Evolutionary conservation across 139 green algal species (phyloP).

Genomic region (Limnomonas spitsbergensis): DNA sequence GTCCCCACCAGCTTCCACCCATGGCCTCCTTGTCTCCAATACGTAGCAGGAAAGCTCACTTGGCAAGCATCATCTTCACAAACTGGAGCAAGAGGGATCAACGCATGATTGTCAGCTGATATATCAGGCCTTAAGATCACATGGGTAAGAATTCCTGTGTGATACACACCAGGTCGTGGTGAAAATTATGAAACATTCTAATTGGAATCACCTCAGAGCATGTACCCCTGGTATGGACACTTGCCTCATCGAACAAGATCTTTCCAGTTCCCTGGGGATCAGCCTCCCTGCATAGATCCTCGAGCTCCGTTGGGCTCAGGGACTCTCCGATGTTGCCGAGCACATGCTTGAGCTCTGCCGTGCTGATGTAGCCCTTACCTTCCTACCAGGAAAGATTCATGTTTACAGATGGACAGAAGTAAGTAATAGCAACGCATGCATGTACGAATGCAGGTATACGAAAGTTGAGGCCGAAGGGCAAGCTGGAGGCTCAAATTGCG

Average conservation of each 20-base stretch:
- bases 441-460: neutral
- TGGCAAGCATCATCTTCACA: conserved; percentile 1
- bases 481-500: no score
- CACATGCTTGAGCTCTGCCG: conserved; percentile 69
- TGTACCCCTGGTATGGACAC: neutral
- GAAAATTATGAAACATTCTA: no score
- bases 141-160: no score
- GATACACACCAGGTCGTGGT: no score
- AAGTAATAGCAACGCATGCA: neutral
- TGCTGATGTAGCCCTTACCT: conserved; percentile 12
- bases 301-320: conserved; percentile 44
- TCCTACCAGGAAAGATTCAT: conserved; percentile 14
- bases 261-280: conserved; percentile 23
- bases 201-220: neutral
- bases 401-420: neutral
- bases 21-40: no score
- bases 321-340: conserved; percentile 85
- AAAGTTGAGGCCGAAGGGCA: neutral
- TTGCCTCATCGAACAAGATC: conserved; percentile 28
- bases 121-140: no score
- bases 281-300: conserved; percentile 29
- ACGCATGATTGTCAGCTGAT: no score
- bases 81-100: no score
- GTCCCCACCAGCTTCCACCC: no score
- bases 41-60: no score